Base-by-base conservation (phyloP, 331 rosid species). In the Prunus yedoensis region DNA sequence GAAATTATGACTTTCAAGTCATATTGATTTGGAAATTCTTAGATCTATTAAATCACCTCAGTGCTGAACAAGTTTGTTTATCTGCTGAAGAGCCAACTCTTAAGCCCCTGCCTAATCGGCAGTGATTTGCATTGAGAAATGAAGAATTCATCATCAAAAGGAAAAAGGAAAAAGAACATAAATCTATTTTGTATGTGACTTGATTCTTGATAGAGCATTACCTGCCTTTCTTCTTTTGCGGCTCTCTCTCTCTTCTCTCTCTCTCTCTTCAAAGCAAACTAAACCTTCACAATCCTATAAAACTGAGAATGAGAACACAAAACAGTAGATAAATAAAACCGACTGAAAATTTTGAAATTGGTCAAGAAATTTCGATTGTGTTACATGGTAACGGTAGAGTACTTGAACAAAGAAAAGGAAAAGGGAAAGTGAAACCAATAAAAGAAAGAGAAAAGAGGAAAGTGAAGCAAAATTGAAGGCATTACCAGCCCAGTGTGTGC, bases 181-280 rank as follows among this genome's bases (percentile, higher is more conserved):
- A 25, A 25, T 25, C 27, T 25, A 25, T 25, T 25, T 25, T 25
- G 27, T 18, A 65, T 25, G 10, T n/a, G 28, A 41, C 1, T 43
- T 63, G 8, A 63, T 8, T 13, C 14, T 59, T n/a, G 4, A n/a
- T 20, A 35, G 62, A 59, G 27, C 5, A 27, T 17, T 65, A 45
- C 70, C 51, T 65, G 68, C 21, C 25, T 63, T 63, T 25, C 65
- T 65, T 43, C 51, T 41, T 65, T 63, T 63, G 49, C 35, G 68
- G 10, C 38, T 17, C n/a, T 5, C 41, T 35, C 41, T 35, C 46
- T n/a, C 20, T 18, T 27, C 28, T 27, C 28, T 27, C 28, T 27
- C 27, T 25, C 20, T 32, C 25, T 63, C 25, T 63, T 38, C 12
- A 17, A 8, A 17, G 11, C 68, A 53, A 53, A 63, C 47, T 3